Percentiles rank a stretch among this genome's conserved stretches.
phyloP scores from a whole-genome alignment of 2,329 filamentous ascomycete species.

The Nannizzia gypsea region DNA sequence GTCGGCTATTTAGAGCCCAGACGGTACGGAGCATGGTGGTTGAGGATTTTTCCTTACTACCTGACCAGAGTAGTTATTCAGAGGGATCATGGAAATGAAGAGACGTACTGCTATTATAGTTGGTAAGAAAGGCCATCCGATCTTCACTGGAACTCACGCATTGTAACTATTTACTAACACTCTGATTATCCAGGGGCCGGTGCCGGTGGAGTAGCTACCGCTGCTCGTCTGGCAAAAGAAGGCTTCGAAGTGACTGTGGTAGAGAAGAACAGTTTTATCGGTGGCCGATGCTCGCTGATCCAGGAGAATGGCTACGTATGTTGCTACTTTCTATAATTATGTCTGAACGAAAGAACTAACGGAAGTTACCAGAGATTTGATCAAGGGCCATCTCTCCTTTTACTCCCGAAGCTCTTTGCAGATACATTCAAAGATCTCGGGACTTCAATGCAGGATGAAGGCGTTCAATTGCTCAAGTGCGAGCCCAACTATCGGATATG shows the following conservation, averaged over 20 bases:
- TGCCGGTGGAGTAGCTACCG: not conserved
- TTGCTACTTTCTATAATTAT: not conserved
- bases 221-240: not conserved
- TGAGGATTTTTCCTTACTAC: too few species aligned
- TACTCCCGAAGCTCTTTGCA: not conserved
- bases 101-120: not conserved
- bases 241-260: not conserved
- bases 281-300: not conserved
- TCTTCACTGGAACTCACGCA: not conserved
- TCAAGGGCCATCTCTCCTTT: not conserved
- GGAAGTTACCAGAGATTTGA: not conserved
- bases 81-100: not conserved
- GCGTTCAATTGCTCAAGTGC: not conserved
- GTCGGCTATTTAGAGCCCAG: too few species aligned
- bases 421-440: not conserved
- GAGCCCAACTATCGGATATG: not conserved
- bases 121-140: not conserved
- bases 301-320: not conserved
- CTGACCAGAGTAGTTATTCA: too few species aligned
- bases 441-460: not conserved
- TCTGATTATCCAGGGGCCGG: not conserved
- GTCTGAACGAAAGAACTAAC: not conserved
- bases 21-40: too few species aligned
- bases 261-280: not conserved
- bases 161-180: not conserved